Evolutionary conservation across 1,284 basidiomycete species (phyloP), one percentile per base, ranked within the genome.

Genomic region (Trametes polyzona): DNA sequence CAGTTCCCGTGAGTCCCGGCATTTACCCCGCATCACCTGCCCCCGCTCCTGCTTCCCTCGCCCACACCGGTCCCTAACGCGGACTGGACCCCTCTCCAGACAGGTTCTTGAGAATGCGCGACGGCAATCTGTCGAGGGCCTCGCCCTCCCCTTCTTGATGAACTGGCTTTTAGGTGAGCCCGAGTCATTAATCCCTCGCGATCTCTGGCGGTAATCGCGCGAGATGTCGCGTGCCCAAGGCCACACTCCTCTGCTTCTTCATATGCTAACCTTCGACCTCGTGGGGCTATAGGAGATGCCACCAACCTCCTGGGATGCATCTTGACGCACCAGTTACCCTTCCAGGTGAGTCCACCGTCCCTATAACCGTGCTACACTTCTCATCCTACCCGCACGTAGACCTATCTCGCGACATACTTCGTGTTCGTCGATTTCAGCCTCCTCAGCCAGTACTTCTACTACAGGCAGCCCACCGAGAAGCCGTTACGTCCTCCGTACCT

Each of bases 261-360:
- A 24, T 46, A 37, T 29, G n/a, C 35, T 17, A 35, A 50, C 27
- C 78, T 61, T 68, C 24, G 5, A 16, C 16, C 24, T 42, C 26
- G 41, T 79, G 23, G 33, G 39, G 12, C n/a, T 48, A 23, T 65
- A 95, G 93, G 95, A 53, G 95, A 97, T 73, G 75, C 90, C 30
- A 94, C 94, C 23, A 97, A 97, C 72, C 80, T 97, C 35, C 74
- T 96, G 64, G 93, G 94, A 12, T 96, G 95, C 72, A 73, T 97
- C 59, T 79, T 98, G 50, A 97, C 95, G 1, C 82, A 90, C 66
- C 95, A 97, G 69, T 81, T 97, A n/a, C 93, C 93, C 12, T 97
- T 98, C 73, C 95, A 96, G 75, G 93, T 92, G 70, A 66, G 83
- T 69, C n/a, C 21, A 8, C 26, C n/a, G 19, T 30, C 36, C 11